Base-by-base conservation (phyloP, 2,329 filamentous ascomycete species). In the Microsporum ferrugineum region DNA sequence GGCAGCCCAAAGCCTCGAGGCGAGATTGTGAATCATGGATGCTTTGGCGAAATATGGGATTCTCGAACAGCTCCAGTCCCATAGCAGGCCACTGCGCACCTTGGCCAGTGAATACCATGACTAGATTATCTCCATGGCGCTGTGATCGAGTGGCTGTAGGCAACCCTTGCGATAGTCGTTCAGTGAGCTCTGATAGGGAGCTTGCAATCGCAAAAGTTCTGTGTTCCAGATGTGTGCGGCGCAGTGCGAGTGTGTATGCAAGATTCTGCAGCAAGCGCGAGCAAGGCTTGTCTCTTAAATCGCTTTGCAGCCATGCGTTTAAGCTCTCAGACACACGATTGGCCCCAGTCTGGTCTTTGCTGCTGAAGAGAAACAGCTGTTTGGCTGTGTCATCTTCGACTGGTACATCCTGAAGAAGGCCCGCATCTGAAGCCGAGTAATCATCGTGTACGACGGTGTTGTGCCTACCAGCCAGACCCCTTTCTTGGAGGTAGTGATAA, bases 81-180 rank as follows among this genome's bases (percentile, higher is more conserved):
- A 71, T 69, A 0, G 17, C 58, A 3, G 64, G 56, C 62, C 65
- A 70, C 57, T 71, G 69, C 5, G 67, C 67, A 6, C 69, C 69
- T 60, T 71, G 69, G 27, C 69, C 69, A 5, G 68, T 70, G 62
- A 70, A 71, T 14, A 70, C 63, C 39, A 41, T 62, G 29, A 51
- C 17, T 3, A 51, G 23, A 12, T 49, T 49, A 10, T 36, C 34
- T 36, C 34, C 34, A 36, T 36, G 34, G 10, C 34, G 34, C 34
- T 36, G 34, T 36, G 34, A 5, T 36, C 34, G 34, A 36, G 34
- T 36, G 5, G 34, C 34, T 6, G 34, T 10, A 5, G 34, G 34
- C 34, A 36, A 36, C 10, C 34, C 34, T 36, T 36, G 34, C 10
- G 39, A 41, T 51, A 33, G 4, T 33, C 23, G 3, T n/a, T 51